These are phyloP conservation scores for Phytophthora foliorum DNA, from an alignment of 352 stramenopile species.

Conservation along the genomic window DNA sequence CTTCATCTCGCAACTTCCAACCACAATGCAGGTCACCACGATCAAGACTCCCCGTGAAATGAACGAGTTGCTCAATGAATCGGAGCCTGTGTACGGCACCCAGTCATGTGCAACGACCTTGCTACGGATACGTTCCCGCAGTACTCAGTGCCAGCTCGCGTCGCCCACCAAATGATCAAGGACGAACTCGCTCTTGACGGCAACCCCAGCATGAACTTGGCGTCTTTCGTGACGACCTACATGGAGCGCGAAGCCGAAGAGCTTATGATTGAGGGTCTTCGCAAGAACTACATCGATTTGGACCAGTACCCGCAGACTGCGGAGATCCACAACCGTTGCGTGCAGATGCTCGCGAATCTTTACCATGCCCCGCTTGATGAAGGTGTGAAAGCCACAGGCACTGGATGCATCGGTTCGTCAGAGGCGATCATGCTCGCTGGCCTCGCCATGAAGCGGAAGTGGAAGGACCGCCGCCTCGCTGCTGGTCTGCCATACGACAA, in stretches of 20 bases:
- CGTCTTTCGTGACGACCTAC: slow-evolving; percentile 91
- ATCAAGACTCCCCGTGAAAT: slow-evolving; percentile 4
- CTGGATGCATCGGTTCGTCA: slow-evolving; percentile 90
- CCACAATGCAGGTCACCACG: slow-evolving; percentile 16
- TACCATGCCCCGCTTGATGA: slow-evolving; percentile 75
- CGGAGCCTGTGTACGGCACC: slow-evolving; percentile 31
- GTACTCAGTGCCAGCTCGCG: slow-evolving; percentile 64
- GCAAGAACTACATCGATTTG: slow-evolving; percentile 93
- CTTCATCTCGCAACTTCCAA: background rate
- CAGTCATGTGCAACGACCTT: slow-evolving; percentile 64
- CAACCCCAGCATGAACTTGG: slow-evolving; percentile 90
- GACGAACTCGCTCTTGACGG: slow-evolving; percentile 88
- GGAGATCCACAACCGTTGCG: slow-evolving; percentile 92
- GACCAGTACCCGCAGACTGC: slow-evolving; percentile 91
- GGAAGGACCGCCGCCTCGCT: slow-evolving; percentile 26
- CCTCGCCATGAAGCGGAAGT: slow-evolving; percentile 82
- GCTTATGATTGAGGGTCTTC: slow-evolving; percentile 81
- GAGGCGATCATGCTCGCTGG: slow-evolving; percentile 91
- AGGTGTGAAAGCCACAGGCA: slow-evolving; percentile 68
- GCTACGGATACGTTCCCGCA: slow-evolving; percentile 63
- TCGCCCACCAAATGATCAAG: slow-evolving; percentile 86
- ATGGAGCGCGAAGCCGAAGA: slow-evolving; percentile 91
- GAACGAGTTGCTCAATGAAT: slow-evolving; percentile 16
- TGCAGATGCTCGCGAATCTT: slow-evolving; percentile 91
- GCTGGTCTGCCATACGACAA: slow-evolving; percentile 21